These are phyloP conservation scores for Candida neerlandica DNA, from an alignment of 1,139 yeast genomes.

Conservation along the genomic window DNA sequence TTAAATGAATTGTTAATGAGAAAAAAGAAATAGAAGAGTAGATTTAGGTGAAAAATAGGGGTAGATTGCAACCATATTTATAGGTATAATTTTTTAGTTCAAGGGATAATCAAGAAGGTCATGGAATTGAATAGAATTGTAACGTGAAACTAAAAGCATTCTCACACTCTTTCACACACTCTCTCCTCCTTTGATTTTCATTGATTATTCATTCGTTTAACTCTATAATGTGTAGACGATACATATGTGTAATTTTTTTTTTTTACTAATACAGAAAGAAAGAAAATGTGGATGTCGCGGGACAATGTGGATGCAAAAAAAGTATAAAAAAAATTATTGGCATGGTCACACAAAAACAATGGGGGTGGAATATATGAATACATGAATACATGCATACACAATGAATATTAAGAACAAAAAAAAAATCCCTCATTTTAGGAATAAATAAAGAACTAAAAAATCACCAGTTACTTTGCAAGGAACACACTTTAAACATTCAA, in stretches of 20 bases:
- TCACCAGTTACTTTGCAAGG: too few species aligned
- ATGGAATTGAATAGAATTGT: neutral
- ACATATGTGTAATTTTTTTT: neutral
- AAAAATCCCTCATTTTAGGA: too few species aligned
- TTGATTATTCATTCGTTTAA: neutral
- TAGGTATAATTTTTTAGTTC: conserved; percentile 1
- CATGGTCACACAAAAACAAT: conserved; percentile 2
- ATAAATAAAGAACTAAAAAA: too few species aligned
- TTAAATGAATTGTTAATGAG: neutral
- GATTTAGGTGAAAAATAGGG: conserved; percentile 8
- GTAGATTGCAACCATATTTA: conserved; percentile 10
- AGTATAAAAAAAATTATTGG: neutral
- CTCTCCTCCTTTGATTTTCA: neutral
- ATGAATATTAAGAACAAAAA: too few species aligned
- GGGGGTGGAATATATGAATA: too few species aligned
- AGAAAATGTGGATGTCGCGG: conserved; percentile 2
- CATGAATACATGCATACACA: too few species aligned
- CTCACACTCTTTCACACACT: too few species aligned
- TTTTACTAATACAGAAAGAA: neutral
- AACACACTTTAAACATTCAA: too few species aligned
- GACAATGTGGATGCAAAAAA: conserved; percentile 7
- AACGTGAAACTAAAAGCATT: neutral
- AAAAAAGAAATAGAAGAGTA: neutral
- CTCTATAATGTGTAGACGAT: neutral
- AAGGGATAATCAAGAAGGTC: neutral